Percentiles rank a stretch among this genome's conserved stretches.
Evolutionary conservation across 495 filamentous ascomycete species (phyloP).

Genomic region (Wilcoxina mikolae): DNA sequence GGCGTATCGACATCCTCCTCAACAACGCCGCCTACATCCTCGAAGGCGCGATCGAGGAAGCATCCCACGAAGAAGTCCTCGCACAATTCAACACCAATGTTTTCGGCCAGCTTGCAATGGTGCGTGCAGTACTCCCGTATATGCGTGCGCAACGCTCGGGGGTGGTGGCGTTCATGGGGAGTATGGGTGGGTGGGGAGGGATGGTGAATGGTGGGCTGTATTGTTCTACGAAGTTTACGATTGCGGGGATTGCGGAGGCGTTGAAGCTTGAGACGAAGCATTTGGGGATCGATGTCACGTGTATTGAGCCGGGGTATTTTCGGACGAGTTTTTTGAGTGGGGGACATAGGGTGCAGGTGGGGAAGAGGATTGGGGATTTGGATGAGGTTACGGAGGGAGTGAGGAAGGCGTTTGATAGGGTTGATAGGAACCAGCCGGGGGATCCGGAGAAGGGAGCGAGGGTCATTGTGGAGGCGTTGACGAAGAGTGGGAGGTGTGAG

Average conservation of each 20-base stretch:
- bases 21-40: slow-evolving; percentile 39
- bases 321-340: slow-evolving; percentile 27
- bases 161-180: slow-evolving; percentile 32
- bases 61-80: slow-evolving; percentile 28
- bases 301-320: slow-evolving; percentile 37
- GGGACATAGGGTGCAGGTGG: slow-evolving; percentile 19
- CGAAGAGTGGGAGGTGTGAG: slow-evolving; percentile 30
- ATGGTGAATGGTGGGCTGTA: slow-evolving; percentile 30
- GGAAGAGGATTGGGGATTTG: slow-evolving; percentile 26
- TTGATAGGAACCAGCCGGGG: slow-evolving; percentile 31
- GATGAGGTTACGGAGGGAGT: slow-evolving; percentile 15
- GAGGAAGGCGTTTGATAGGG: slow-evolving; percentile 10
- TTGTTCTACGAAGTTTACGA: slow-evolving; percentile 35
- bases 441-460: slow-evolving; percentile 37
- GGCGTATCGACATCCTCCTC: slow-evolving; percentile 37
- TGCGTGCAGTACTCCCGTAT: slow-evolving; percentile 36
- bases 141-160: slow-evolving; percentile 35
- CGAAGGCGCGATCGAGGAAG: slow-evolving; percentile 35
- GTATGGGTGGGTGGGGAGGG: slow-evolving; percentile 22
- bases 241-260: slow-evolving; percentile 32
- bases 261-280: slow-evolving; percentile 33
- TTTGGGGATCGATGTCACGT: slow-evolving; percentile 34
- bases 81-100: slow-evolving; percentile 35
- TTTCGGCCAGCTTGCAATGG: slow-evolving; percentile 33
- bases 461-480: slow-evolving; percentile 37